Percentiles rank a stretch among this genome's conserved stretches.
Evolutionary conservation across 2,329 filamentous ascomycete genomes (phyloP).

Genomic region (Microascus cirrosus): DNA sequence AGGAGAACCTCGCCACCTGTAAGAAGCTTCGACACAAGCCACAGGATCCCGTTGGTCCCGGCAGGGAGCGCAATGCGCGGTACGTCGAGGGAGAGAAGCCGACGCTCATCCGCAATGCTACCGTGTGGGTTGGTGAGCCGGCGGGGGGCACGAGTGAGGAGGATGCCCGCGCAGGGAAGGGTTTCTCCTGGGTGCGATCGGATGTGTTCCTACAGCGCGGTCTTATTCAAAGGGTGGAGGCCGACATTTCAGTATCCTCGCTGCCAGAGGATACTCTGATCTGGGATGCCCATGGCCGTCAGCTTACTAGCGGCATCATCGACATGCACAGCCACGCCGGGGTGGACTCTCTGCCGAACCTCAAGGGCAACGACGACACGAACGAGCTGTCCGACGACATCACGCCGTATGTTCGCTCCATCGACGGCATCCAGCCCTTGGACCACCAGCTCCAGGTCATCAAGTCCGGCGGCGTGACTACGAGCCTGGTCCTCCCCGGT

Average conservation of each 20-base stretch:
- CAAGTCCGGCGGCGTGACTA: slow-evolving; percentile 63
- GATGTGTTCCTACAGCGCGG: slow-evolving; percentile 52
- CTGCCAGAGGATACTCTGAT: slow-evolving; percentile 36
- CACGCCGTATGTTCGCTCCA: slow-evolving; percentile 56
- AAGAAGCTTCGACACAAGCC: slow-evolving; percentile 42
- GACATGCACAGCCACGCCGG: slow-evolving; percentile 64
- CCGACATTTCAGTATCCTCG: slow-evolving; percentile 25
- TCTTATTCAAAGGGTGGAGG: slow-evolving; percentile 43
- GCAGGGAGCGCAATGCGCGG: slow-evolving; percentile 48
- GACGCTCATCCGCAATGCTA: slow-evolving; percentile 55
- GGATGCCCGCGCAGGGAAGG: slow-evolving; percentile 45
- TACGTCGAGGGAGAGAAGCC: slow-evolving; percentile 47
- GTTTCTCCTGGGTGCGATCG: slow-evolving; percentile 47
- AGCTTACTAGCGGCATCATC: slow-evolving; percentile 55
- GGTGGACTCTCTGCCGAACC: slow-evolving; percentile 42
- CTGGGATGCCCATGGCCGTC: slow-evolving; percentile 48
- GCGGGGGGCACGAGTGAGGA: slow-evolving; percentile 34
- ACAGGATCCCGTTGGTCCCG: slow-evolving; percentile 40
- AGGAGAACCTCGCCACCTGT: slow-evolving; percentile 43
- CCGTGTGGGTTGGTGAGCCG: slow-evolving; percentile 56
- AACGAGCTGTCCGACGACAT: slow-evolving; percentile 56
- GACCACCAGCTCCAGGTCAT: slow-evolving; percentile 58
- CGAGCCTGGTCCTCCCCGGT: slow-evolving; percentile 54
- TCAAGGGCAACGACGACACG: slow-evolving; percentile 43
- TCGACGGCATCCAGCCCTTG: slow-evolving; percentile 52